Evolutionary conservation across 371 early-diverging fungal genomes (phyloP).

Genomic region (Apophysomyces trapeziformis): DNA sequence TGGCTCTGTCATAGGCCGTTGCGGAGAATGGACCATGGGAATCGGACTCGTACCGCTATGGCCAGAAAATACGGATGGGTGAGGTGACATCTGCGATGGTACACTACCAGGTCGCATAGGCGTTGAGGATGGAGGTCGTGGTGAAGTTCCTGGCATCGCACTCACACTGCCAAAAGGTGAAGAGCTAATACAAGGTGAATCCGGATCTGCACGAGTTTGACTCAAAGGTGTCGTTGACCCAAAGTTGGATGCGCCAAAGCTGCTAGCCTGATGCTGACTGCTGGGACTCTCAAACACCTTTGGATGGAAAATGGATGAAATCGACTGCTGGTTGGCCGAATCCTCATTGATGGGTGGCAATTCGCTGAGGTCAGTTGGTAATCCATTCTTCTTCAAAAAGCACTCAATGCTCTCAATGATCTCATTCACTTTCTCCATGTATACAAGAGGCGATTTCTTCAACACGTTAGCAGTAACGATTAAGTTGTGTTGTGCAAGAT

Average conservation of each 20-base stretch:
- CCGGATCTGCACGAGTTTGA: slow-evolving; percentile 8
- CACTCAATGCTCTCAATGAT: slow-evolving; percentile 46
- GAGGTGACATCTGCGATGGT: slow-evolving; percentile 31
- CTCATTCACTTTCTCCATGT: slow-evolving; percentile 55
- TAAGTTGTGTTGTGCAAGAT: slow-evolving; percentile 47
- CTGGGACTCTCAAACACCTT: slow-evolving; percentile 23
- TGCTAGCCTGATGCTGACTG: neutral
- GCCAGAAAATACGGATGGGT: slow-evolving; percentile 9
- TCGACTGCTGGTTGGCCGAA: slow-evolving; percentile 45
- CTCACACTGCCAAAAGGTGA: slow-evolving; percentile 4
- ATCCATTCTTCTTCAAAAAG: slow-evolving; percentile 36
- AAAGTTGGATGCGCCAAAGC: slow-evolving; percentile 2
- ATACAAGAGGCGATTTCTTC: slow-evolving; percentile 48
- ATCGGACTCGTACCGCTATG: slow-evolving; percentile 11
- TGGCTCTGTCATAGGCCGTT: slow-evolving; percentile 17
- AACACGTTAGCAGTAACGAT: slow-evolving; percentile 46
- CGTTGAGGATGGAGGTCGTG: slow-evolving; percentile 16
- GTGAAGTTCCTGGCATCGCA: slow-evolving; percentile 11
- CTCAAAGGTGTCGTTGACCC: slow-evolving; percentile 8
- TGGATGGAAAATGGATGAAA: slow-evolving; percentile 42
- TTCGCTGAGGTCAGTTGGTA: slow-evolving; percentile 33
- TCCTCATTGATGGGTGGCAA: slow-evolving; percentile 45
- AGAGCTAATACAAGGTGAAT: slow-evolving; percentile 10
- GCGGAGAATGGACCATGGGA: slow-evolving; percentile 16
- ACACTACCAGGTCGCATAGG: slow-evolving; percentile 10